A percentile compares a stretch with the other conserved stretches of the same genome.
These are phyloP conservation scores for Rhodotorula sp. DNA, from an alignment of 1,284 basidiomycete genomes.

Conservation along the genomic window DNA sequence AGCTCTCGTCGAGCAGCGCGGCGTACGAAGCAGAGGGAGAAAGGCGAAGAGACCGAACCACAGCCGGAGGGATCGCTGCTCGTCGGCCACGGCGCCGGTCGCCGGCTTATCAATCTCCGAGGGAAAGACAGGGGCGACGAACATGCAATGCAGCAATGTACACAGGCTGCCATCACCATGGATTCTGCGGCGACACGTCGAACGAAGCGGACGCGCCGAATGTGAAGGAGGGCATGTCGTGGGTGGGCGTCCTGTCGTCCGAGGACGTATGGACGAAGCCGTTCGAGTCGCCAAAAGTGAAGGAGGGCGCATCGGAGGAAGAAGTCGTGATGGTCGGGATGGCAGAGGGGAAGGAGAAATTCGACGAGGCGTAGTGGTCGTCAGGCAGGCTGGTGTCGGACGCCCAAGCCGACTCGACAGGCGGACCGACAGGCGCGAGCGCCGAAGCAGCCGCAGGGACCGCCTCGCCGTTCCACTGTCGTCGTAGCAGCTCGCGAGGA, in stretches of 20 bases:
- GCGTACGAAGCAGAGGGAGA: neutral
- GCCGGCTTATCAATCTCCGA: too few species aligned
- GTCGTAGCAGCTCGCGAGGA: conserved; percentile 29
- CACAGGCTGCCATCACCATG: neutral
- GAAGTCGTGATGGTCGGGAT: neutral
- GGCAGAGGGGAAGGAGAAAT: conserved; percentile 21
- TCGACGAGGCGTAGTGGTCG: conserved; percentile 16
- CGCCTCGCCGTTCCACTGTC: conserved; percentile 32
- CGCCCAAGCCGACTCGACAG: conserved; percentile 11
- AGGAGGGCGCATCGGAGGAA: conserved; percentile 1
- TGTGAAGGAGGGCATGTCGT: conserved; percentile 2
- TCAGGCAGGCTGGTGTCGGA: conserved; percentile 14
- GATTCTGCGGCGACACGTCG: conserved; percentile 7
- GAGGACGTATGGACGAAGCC: conserved; percentile 5
- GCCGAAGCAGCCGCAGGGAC: neutral
- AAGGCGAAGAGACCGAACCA: too few species aligned
- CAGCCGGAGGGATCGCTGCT: too few species aligned
- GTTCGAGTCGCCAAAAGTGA: conserved; percentile 21
- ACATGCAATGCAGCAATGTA: neutral
- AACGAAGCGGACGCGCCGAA: neutral
- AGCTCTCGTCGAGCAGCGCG: too few species aligned
- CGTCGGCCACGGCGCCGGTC: too few species aligned
- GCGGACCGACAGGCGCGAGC: neutral
- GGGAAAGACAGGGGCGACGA: neutral
- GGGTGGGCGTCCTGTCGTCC: neutral